Evolutionary conservation across 345 rosid species (phyloP), one percentile per base, ranked within the genome.

Genomic region (Gossypium bickii): DNA sequence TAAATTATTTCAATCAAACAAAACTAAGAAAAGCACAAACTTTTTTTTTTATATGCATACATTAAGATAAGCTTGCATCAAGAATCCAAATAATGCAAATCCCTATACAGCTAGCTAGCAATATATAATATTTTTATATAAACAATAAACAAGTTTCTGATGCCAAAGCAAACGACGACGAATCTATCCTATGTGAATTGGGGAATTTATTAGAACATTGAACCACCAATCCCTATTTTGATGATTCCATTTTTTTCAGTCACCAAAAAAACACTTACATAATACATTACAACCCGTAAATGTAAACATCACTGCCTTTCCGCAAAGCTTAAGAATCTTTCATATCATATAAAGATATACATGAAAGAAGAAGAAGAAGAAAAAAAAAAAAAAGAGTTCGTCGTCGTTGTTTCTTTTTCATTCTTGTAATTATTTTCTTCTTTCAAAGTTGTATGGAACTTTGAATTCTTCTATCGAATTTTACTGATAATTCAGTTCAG

Each of bases 311-410:
- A 15, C 25, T 7, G 10, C 7, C 75, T 72, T 59, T 72, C 75
- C 75, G 44, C 67, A 72, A 72, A 72, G 65, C 56, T 59, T 16
- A 12, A 71, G 74, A 71, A 58, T 56, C 45, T 71, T 71, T 71
- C 49, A 53, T 53, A 27, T 70, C 60, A 56, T 18, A 24, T 51
- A 38, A 41, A 71, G 10, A 16, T 20, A 16, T 22, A 20, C 17
- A 48, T 13, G 57, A 34, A 34, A 34, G 7, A 34, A 27, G 29
- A 27, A 27, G 29, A 29, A 29, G 0, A 24, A 27, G 2, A 2
- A 27, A 27, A 3, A 29, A 3, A 0, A 4, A 34, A 18, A 55
- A 55, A 8, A 17, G 12, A 17, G 57, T 7, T 53, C 57, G 20
- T 52, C 7, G 24, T 53, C 10, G n/a, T 47, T 47, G 15, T 67